Base-by-base conservation (phyloP, 2,329 filamentous ascomycete genomes). In the Tolypocladium endophyticum region DNA sequence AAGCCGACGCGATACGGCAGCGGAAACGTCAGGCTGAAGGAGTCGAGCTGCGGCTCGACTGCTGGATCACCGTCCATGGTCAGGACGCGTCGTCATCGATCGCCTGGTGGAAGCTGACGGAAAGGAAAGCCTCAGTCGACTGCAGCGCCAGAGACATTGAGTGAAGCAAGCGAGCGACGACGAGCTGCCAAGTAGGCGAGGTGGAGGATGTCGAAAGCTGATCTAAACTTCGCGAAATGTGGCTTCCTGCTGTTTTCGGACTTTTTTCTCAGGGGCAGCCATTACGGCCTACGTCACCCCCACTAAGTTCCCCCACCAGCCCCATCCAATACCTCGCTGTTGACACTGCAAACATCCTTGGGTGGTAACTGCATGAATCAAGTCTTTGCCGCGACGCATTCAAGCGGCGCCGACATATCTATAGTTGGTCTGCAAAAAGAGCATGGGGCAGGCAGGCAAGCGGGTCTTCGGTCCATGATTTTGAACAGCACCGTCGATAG, bases 1-100 rank as follows among this genome's bases (percentile, higher is more conserved):
- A 95, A 83, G 62, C 91, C 90, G 61, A 97, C 86, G 65, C 93
- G 87, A 73, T 93, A 96, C 52, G 94, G 93, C 62, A 97, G 80
- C 58, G 93, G 94, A 65, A 97, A 87, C 64, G 89, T 81, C 71
- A 90, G 80, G 81, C 89, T 92, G 80, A 97, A 94, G 74, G 85
- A 82, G 81, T 97, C 92, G 74, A 96, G 84, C 76, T 80, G 75
- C 62, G 79, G 73, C 76, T 89, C 87, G 67, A 89, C 86, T 67
- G 84, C 83, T 62, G 86, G 84, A 78, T 90, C 87, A 77, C 85
- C 87, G 76, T 90, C 87, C 87, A 90, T 90, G 71, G 71, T 68
- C 67, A 57, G 54, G 47, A 45, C 58, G 55, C 41, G 55, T 53
- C 53, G 56, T 61, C 59, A 59, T 64, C 58, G 38, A 58, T 39